Conservation (phyloP, 1,139 yeast species). For the Geotrichum carabidarum region DNA sequence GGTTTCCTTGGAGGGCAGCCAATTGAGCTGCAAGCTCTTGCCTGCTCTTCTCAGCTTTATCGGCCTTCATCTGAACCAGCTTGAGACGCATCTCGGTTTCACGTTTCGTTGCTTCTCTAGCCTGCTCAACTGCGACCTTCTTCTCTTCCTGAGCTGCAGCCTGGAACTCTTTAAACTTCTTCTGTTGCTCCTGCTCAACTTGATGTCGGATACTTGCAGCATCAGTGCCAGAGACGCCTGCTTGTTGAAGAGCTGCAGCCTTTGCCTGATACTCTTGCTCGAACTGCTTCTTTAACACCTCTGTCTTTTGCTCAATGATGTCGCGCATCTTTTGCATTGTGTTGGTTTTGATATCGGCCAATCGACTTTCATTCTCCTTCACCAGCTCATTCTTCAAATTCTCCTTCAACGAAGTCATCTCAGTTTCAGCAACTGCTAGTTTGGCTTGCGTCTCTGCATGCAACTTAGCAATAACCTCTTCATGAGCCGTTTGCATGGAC, state of each 20-base stretch:
- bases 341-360: constrained; percentile 10
- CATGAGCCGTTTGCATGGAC: constrained; percentile 18
- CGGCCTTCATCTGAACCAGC: constrained; percentile 32
- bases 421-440: constrained; percentile 20
- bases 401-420: constrained; percentile 23
- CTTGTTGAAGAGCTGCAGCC: not conserved
- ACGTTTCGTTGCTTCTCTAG: constrained; percentile 26
- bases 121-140: constrained; percentile 23
- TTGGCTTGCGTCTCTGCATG: constrained; percentile 8
- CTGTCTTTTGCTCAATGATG: constrained; percentile 3
- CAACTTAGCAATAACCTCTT: constrained; percentile 29
- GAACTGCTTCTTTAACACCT: not conserved
- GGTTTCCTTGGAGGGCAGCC: constrained; percentile 1
- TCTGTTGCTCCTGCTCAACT: constrained; percentile 12
- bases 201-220: constrained; percentile 3
- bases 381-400: constrained; percentile 8
- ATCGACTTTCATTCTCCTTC: constrained; percentile 11
- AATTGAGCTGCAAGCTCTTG: constrained; percentile 27
- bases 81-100: constrained; percentile 36
- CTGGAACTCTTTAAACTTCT: constrained; percentile 9
- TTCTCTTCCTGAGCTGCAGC: constrained; percentile 22
- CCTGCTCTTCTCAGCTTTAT: constrained; percentile 36
- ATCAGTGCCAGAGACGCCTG: not conserved
- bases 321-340: constrained; percentile 2
- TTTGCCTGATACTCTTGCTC: constrained; percentile 7